phyloP scores from a whole-genome alignment of 2,329 filamentous ascomycete species.

The Aspergillus pseudoglaucus region DNA sequence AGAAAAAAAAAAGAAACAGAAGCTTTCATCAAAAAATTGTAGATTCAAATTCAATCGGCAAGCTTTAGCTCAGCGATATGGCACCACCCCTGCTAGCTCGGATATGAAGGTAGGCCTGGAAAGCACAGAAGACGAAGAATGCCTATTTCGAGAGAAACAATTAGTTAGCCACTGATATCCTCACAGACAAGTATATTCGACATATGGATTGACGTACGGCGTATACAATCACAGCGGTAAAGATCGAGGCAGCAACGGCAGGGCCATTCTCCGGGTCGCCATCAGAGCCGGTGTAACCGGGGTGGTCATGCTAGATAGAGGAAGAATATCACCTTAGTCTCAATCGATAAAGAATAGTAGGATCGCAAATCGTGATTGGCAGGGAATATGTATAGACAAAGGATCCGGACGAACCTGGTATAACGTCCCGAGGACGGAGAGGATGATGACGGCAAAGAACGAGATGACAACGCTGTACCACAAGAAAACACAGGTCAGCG shows the following conservation, averaged over 20 bases:
- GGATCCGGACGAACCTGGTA: conserved; percentile 53
- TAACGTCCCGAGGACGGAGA: conserved; percentile 61
- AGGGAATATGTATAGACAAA: conserved; percentile 2
- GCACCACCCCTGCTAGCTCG: conserved; percentile 76
- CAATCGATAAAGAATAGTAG: neutral
- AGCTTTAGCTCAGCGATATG: conserved; percentile 61
- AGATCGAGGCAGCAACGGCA: conserved; percentile 77
- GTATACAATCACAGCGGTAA: conserved; percentile 83
- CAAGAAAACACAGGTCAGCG: neutral
- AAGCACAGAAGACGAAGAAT: conserved; percentile 86
- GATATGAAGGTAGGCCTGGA: conserved; percentile 80
- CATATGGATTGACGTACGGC: conserved; percentile 56
- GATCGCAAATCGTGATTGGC: neutral
- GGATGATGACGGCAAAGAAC: conserved; percentile 58
- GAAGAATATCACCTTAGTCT: conserved; percentile 6
- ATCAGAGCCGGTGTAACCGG: conserved; percentile 71
- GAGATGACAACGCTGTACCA: conserved; percentile 61
- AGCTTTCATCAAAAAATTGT: neutral
- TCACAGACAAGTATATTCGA: conserved; percentile 1
- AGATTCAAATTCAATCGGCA: neutral
- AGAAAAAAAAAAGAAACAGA: neutral
- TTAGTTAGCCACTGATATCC: conserved; percentile 3
- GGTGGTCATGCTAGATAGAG: conserved; percentile 55
- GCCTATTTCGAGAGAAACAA: conserved; percentile 45
- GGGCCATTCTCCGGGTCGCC: conserved; percentile 64